These are phyloP conservation scores for Alternaria sp. DNA, from an alignment of 2,329 filamentous ascomycete species.

Conservation along the genomic window DNA sequence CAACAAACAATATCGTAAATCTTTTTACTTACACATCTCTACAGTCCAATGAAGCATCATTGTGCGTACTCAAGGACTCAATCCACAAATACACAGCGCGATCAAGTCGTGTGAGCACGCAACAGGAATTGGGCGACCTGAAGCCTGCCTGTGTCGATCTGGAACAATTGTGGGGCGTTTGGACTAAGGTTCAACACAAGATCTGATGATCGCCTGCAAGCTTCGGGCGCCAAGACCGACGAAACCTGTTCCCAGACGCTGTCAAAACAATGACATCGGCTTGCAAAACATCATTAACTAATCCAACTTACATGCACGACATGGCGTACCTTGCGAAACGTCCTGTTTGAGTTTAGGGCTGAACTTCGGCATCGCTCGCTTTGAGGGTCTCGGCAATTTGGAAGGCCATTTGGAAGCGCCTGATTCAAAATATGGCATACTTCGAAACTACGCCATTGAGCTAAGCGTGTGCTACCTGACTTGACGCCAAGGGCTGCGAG, in stretches of 20 bases:
- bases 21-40: neutral
- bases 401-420: constrained; percentile 4
- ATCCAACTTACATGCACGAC: constrained; percentile 4
- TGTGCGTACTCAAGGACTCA: neutral
- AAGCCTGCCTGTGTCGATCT: neutral
- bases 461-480: constrained; percentile 15
- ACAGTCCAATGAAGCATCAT: neutral
- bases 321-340: constrained; percentile 21
- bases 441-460: constrained; percentile 22
- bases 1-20: neutral
- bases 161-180: constrained; percentile 6
- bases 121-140: neutral
- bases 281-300: constrained; percentile 32
- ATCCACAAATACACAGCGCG: neutral
- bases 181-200: constrained; percentile 26
- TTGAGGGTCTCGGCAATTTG: constrained; percentile 6
- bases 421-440: constrained; percentile 24
- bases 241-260: constrained; percentile 43
- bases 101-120: neutral
- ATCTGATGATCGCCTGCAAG: constrained; percentile 28
- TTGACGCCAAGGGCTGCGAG: neutral
- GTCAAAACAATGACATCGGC: constrained; percentile 38
- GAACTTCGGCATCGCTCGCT: constrained; percentile 7
- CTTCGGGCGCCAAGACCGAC: constrained; percentile 36
- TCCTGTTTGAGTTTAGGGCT: constrained; percentile 12